Evolutionary conservation across 768 basidiomycete species (phyloP), one percentile per base, ranked within the genome.

Genomic region (Boletellus sp.): DNA sequence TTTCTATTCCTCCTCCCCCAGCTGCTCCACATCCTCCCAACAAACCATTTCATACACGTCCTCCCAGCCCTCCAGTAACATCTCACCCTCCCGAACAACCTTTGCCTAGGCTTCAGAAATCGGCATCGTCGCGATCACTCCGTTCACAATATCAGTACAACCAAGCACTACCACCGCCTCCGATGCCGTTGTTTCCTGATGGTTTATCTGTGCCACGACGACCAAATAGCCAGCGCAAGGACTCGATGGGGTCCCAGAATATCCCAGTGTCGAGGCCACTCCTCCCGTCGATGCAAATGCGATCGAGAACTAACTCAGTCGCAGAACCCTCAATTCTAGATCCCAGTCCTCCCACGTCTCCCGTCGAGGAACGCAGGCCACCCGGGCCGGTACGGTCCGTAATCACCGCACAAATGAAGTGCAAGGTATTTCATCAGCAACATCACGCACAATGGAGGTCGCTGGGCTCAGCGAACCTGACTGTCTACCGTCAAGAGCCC

Each of bases 401-500:
- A 11, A 75, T 98, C 53, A 81, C 89, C 9, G 91, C 90, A 12
- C 84, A 91, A 63, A 95, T 94, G 90, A 94, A 94, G 66, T 97
- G 95, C 79, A 99, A 98, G 69, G 86, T 97, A 20, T 99, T 98
- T 72, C 74, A 96, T 41, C 86, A 98, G 64, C 93, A 95, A 61
- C 84, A 90, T 32, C 94, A 97, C 63, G 86, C 88, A n/a, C 92
- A 95, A 65, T 99, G 96, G 96, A 99, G 96, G 72, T 84, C 90
- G 1, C 75, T 98, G 48, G 96, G 96, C 3, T 74, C 87, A 10
- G 93, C 91, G 13, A 83, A 83, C 59, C 76, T 98, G 55, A 92
- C 88, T 63, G 75, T 99, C 42, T 99, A 94, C 66, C 79, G 77
- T 40, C 84, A 95, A 64, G 74, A 78, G 48, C 91, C 92, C 23